Conservation (phyloP, 192 early-diverging fungal species). For the Coemansia sp. region DNA sequence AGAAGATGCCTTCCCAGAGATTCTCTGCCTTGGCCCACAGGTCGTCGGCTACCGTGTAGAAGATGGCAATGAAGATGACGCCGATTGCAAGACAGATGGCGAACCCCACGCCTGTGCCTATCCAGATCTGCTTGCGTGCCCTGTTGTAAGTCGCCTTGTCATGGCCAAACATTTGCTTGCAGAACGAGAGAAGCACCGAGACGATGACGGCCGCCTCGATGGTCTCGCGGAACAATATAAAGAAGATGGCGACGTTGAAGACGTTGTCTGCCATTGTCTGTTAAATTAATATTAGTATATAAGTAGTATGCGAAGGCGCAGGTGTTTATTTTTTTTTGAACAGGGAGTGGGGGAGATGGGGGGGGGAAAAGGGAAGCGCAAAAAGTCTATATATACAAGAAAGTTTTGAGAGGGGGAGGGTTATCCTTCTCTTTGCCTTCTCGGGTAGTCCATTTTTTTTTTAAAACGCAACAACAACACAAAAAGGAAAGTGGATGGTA, state of each 20-base stretch:
- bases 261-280: slow-evolving; percentile 51
- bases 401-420: not conserved
- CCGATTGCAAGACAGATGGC: slow-evolving; percentile 70
- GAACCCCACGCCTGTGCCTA: slow-evolving; percentile 70
- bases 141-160: slow-evolving; percentile 53
- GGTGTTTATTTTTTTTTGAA: too few species aligned
- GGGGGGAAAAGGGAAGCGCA: not conserved
- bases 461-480: too few species aligned
- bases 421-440: too few species aligned
- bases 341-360: not conserved
- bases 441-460: not conserved
- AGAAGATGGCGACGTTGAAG: slow-evolving; percentile 70
- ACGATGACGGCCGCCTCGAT: slow-evolving; percentile 86
- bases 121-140: slow-evolving; percentile 70
- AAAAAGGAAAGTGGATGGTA: not conserved
- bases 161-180: slow-evolving; percentile 62
- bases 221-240: slow-evolving; percentile 79
- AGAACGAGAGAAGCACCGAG: slow-evolving; percentile 79
- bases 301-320: not conserved
- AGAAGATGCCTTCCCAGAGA: slow-evolving; percentile 84
- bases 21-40: slow-evolving; percentile 66
- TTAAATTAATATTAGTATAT: not conserved
- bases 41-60: slow-evolving; percentile 59
- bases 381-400: not conserved
- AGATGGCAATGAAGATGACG: slow-evolving; percentile 74